These are phyloP conservation scores for Pouteria glomerata DNA, from an alignment of 148 eudicot genomes.

Conservation along the genomic window DNA sequence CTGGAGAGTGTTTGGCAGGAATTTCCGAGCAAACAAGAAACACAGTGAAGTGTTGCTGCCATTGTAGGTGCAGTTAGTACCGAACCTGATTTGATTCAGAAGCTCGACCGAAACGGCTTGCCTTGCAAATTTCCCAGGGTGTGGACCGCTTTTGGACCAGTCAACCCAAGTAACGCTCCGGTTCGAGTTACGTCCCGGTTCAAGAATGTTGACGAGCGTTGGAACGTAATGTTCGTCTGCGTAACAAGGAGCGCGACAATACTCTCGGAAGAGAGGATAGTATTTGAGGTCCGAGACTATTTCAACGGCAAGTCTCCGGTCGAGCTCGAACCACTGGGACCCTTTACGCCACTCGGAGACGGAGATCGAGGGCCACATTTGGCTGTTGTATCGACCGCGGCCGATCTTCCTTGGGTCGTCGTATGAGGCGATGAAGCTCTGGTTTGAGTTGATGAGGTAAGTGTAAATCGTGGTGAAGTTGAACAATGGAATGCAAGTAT, in stretches of 20 bases:
- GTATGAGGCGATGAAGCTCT: slow-evolving; percentile 3
- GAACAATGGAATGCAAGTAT: slow-evolving; percentile 18
- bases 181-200: slow-evolving; percentile 7
- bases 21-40: slow-evolving; percentile 40
- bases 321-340: slow-evolving; percentile 16
- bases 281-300: slow-evolving; percentile 11
- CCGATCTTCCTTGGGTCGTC: slow-evolving; percentile 6
- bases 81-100: slow-evolving; percentile 24
- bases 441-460: slow-evolving; percentile 10
- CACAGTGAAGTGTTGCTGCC: slow-evolving; percentile 29
- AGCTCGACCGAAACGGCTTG: slow-evolving; percentile 21
- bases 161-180: slow-evolving; percentile 47
- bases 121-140: slow-evolving; percentile 30
- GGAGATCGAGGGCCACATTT: slow-evolving; percentile 4
- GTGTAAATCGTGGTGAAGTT: slow-evolving; percentile 12
- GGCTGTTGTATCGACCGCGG: slow-evolving; percentile 9
- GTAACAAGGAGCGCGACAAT: slow-evolving; percentile 17
- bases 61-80: slow-evolving; percentile 25
- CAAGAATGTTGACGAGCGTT: neutral
- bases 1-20: slow-evolving; percentile 27
- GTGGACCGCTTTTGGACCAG: slow-evolving; percentile 38
- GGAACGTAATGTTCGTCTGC: slow-evolving; percentile 18
- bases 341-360: slow-evolving; percentile 12
- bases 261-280: slow-evolving; percentile 2
- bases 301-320: slow-evolving; percentile 2